A percentile compares a stretch with the other conserved stretches of the same genome.
phyloP scores from a whole-genome alignment of 306 rosid genomes.

The Acacia acuminata region DNA sequence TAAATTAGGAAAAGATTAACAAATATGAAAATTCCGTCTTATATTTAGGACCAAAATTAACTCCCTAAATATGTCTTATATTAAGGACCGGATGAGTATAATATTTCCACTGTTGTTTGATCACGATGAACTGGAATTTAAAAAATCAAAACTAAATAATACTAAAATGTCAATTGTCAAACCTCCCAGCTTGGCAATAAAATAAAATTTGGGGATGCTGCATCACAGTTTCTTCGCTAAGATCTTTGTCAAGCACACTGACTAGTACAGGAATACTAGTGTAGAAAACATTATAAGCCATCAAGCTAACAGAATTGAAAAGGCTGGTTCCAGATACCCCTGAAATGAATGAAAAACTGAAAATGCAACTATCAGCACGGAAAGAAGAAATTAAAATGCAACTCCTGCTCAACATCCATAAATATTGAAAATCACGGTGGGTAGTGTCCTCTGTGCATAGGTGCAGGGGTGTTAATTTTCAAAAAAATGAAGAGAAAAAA shows the following conservation, averaged over 20 bases:
- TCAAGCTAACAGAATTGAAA: slow-evolving; percentile 97
- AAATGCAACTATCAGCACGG: slow-evolving; percentile 50
- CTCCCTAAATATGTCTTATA: too few species aligned
- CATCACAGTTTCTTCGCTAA: slow-evolving; percentile 92
- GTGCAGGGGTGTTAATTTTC: slow-evolving; percentile 16
- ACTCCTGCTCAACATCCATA: slow-evolving; percentile 14
- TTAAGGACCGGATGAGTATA: background rate
- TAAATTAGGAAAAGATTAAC: too few species aligned
- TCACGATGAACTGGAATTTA: slow-evolving; percentile 5
- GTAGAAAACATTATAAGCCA: slow-evolving; percentile 99
- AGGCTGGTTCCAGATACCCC: slow-evolving; percentile 99
- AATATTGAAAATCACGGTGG: slow-evolving; percentile 16
- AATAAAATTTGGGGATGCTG: slow-evolving; percentile 99
- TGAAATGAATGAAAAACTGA: slow-evolving; percentile 96
- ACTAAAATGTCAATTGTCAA: slow-evolving; percentile 29
- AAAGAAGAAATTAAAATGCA: slow-evolving; percentile 28
- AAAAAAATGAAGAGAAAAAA: slow-evolving; percentile 13
- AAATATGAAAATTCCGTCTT: too few species aligned
- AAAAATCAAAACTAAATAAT: slow-evolving; percentile 24
- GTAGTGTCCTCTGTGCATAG: background rate
- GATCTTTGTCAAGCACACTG: slow-evolving; percentile 98
- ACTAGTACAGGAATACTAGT: slow-evolving; percentile 95
- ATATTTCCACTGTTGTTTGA: background rate
- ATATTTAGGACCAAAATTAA: too few species aligned
- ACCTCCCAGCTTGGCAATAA: slow-evolving; percentile 99